Conservation (phyloP, 2,329 filamentous ascomycete genomes). For the Fusarium sp. region DNA sequence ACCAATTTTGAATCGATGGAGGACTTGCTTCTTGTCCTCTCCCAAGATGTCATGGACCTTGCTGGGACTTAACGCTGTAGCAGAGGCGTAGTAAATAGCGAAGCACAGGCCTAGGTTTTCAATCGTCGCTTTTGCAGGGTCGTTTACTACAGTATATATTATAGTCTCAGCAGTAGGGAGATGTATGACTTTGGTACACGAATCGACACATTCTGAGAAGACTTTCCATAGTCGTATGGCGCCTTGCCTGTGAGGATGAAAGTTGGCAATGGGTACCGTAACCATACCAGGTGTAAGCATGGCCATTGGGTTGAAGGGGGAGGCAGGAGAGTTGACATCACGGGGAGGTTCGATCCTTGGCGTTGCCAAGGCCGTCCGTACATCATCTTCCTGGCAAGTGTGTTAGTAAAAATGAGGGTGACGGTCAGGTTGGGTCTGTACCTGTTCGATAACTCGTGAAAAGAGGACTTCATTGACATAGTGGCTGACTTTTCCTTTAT, state of each 20-base stretch:
- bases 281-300: conserved; percentile 50
- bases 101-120: conserved; percentile 59
- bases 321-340: conserved; percentile 22
- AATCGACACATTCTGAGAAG: conserved; percentile 51
- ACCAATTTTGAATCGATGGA: conserved; percentile 52
- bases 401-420: neutral
- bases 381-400: conserved; percentile 43
- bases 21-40: conserved; percentile 41
- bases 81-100: conserved; percentile 65
- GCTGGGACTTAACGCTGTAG: conserved; percentile 57
- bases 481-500: conserved; percentile 53
- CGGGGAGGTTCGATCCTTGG: conserved; percentile 26
- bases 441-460: conserved; percentile 55
- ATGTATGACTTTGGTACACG: conserved; percentile 50
- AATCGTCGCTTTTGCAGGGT: conserved; percentile 46
- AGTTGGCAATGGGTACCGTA: conserved; percentile 32
- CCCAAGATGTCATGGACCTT: conserved; percentile 53
- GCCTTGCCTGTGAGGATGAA: conserved; percentile 45
- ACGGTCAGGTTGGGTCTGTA: conserved; percentile 7
- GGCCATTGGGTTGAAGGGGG: conserved; percentile 53
- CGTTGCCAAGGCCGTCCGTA: conserved; percentile 42
- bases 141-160: conserved; percentile 52
- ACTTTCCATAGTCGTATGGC: conserved; percentile 53
- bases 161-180: conserved; percentile 52
- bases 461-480: conserved; percentile 58